A percentile compares a stretch with the other conserved stretches of the same genome.
Conservation (phyloP, 352 stramenopile genomes). For the Phytopythium chamaehyphon region DNA sequence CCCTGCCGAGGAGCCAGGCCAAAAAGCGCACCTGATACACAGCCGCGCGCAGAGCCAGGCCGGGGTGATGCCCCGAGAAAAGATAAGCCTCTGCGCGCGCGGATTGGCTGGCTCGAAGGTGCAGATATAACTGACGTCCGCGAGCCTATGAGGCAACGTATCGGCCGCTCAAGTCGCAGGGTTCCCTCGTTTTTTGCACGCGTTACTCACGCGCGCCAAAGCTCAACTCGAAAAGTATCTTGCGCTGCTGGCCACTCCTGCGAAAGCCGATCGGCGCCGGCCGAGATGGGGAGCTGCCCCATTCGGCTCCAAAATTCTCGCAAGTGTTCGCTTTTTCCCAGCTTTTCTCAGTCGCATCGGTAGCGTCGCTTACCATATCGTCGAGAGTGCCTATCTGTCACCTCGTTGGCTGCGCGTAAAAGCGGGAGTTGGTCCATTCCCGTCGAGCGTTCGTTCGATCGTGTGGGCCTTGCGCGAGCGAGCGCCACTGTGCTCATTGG, state of each 20-base stretch:
- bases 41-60: neutral
- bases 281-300: neutral
- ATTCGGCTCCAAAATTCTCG: neutral
- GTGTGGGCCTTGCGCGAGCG: conserved; percentile 1
- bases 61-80: conserved; percentile 12
- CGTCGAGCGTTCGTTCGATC: conserved; percentile 3
- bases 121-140: too few relatives aligned
- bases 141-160: too few relatives aligned
- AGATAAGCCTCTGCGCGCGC: conserved; percentile 14
- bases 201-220: conserved; percentile 4
- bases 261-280: conserved; percentile 1
- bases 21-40: conserved; percentile 11
- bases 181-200: too few relatives aligned
- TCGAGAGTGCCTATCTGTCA: too few relatives aligned
- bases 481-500: neutral
- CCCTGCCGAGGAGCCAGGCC: neutral
- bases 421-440: neutral
- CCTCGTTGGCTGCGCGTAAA: neutral
- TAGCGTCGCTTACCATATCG: too few relatives aligned
- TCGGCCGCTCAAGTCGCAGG: too few relatives aligned
- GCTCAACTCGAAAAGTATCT: conserved; percentile 25
- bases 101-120: conserved; percentile 16
- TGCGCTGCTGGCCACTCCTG: too few relatives aligned
- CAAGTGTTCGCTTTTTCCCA: neutral
- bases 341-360: too few relatives aligned